Percentiles rank a stretch among this genome's conserved stretches.
phyloP scores from a whole-genome alignment of 1,139 yeast species.

The Candida freyschussii region DNA sequence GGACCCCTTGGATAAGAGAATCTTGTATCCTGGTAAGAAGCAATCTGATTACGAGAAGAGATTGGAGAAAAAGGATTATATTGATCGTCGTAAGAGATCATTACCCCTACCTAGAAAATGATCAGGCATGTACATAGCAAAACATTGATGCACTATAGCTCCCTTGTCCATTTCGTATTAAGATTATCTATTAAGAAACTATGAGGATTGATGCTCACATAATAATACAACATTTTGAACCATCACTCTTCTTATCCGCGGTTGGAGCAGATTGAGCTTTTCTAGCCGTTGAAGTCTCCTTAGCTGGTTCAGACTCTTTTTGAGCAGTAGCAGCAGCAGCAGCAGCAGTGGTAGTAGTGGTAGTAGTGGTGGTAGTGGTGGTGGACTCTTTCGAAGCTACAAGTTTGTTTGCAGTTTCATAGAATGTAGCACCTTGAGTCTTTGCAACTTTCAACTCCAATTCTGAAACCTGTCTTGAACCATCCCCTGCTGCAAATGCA shows the following conservation, averaged over 20 bases:
- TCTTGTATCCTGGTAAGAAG: constrained; percentile 74
- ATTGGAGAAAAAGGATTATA: constrained; percentile 55
- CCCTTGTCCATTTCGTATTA: not conserved
- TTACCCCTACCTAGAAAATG: constrained; percentile 41
- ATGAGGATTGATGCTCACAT: too few relatives aligned
- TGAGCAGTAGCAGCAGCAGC: constrained; percentile 3
- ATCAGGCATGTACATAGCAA: not conserved
- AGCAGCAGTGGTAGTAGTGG: constrained; percentile 4
- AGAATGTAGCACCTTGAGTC: constrained; percentile 54
- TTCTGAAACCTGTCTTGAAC: constrained; percentile 66
- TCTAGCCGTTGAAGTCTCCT: constrained; percentile 5
- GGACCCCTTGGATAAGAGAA: constrained; percentile 55
- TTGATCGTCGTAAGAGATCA: constrained; percentile 55
- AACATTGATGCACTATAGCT: too few relatives aligned
- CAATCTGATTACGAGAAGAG: constrained; percentile 45
- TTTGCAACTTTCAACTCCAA: constrained; percentile 61
- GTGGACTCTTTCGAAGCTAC: too few relatives aligned
- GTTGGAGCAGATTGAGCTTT: constrained; percentile 14
- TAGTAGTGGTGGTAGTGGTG: constrained; percentile 3
- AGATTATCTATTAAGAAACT: constrained; percentile 2
- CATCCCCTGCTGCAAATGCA: constrained; percentile 71
- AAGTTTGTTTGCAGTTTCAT: constrained; percentile 20
- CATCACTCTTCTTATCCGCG: constrained; percentile 7
- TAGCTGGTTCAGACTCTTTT: not conserved
- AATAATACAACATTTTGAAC: constrained; percentile 17